Percentiles rank a stretch among this genome's conserved stretches.
Evolutionary conservation across 139 green algal species (phyloP).

Genomic region (Auxenochlorella pyrenoidosa): DNA sequence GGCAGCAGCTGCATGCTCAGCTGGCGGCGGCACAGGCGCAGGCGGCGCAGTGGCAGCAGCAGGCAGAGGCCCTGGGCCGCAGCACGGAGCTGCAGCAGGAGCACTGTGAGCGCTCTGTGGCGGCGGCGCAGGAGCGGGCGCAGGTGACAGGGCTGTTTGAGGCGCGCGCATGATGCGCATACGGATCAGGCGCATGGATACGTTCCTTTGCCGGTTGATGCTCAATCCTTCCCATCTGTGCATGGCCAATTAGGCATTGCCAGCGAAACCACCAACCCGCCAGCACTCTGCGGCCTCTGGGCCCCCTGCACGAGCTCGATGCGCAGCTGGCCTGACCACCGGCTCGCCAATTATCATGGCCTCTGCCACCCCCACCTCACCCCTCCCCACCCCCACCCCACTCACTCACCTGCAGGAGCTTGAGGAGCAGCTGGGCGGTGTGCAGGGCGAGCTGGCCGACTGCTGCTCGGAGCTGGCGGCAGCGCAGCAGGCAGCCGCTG

Average conservation of each 20-base stretch:
- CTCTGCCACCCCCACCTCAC: too few species aligned
- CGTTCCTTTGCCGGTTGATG: too few species aligned
- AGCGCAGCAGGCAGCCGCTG: background rate
- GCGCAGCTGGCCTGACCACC: too few species aligned
- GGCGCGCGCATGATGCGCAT: too few species aligned
- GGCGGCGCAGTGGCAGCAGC: background rate
- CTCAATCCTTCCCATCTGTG: too few species aligned
- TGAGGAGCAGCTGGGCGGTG: background rate
- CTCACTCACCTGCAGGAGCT: conserved; percentile 1
- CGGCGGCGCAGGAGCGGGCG: background rate
- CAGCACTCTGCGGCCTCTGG: too few species aligned
- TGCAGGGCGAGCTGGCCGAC: background rate
- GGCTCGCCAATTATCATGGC: too few species aligned
- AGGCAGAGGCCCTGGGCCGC: background rate
- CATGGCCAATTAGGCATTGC: too few species aligned
- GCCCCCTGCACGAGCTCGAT: too few species aligned
- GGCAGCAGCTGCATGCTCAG: background rate
- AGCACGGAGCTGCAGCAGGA: conserved; percentile 20
- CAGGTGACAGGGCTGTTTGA: background rate
- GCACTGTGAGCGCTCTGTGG: conserved; percentile 3
- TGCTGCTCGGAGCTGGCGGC: conserved; percentile 22
- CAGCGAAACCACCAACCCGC: too few species aligned
- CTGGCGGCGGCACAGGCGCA: background rate
- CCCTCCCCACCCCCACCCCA: too few species aligned
- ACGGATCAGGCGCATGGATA: too few species aligned